A percentile compares a stretch with the other conserved stretches of the same genome.
phyloP scores from a whole-genome alignment of 192 early-diverging fungal genomes.

The Coemansia sp. region DNA sequence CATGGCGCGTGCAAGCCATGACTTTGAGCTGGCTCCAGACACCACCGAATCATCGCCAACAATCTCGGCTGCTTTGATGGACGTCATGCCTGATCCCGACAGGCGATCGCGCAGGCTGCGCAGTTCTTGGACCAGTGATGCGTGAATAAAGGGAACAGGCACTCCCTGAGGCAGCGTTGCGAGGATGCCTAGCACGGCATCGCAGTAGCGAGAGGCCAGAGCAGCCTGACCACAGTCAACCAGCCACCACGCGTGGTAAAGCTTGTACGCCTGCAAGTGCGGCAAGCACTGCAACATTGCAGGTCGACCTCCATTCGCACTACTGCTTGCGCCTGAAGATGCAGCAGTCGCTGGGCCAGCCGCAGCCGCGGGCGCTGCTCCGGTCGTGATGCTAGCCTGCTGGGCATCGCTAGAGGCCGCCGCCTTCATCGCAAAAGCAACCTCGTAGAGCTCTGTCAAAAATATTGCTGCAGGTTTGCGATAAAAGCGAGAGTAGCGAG shows the following conservation, averaged over 20 bases:
- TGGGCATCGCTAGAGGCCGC: constrained; percentile 41
- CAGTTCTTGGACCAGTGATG: constrained; percentile 64
- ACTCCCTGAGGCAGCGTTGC: constrained; percentile 64
- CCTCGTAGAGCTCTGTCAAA: constrained; percentile 82
- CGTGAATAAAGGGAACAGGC: constrained; percentile 74
- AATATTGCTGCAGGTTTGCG: constrained; percentile 59
- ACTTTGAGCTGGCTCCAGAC: constrained; percentile 44
- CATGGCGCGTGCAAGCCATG: constrained; percentile 54
- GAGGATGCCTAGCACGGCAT: constrained; percentile 66
- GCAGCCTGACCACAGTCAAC: constrained; percentile 72
- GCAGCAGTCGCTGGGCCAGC: not conserved
- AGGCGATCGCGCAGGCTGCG: constrained; percentile 68
- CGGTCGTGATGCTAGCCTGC: not conserved
- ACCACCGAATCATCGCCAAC: constrained; percentile 22
- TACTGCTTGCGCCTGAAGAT: not conserved
- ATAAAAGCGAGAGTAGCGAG: constrained; percentile 48
- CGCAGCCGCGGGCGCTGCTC: not conserved
- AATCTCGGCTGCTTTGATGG: constrained; percentile 29
- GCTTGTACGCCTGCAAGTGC: constrained; percentile 88
- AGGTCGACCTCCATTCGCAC: not conserved
- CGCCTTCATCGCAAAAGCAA: constrained; percentile 56
- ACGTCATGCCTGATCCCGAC: constrained; percentile 46
- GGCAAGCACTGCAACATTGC: constrained; percentile 56
- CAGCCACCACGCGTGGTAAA: constrained; percentile 75
- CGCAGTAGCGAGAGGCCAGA: constrained; percentile 73